A percentile compares a stretch with the other conserved stretches of the same genome.
These are phyloP conservation scores for Termitomyces sp. DNA, from an alignment of 768 basidiomycete species.

Conservation along the genomic window DNA sequence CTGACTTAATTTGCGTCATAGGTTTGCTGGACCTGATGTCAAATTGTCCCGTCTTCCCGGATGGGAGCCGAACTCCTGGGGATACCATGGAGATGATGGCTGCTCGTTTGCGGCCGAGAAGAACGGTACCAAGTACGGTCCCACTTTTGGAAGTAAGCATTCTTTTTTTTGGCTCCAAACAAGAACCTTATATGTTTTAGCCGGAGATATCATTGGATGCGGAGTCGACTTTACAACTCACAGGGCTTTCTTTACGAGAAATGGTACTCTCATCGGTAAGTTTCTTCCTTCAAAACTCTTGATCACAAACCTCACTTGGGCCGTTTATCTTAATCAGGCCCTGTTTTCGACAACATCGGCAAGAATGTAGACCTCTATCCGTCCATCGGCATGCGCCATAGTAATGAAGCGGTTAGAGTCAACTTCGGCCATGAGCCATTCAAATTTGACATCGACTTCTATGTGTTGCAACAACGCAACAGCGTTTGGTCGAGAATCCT, in stretches of 20 bases:
- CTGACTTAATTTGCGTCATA: constrained; percentile 26
- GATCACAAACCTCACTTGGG: not conserved
- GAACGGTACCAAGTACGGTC: constrained; percentile 71
- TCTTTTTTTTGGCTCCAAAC: constrained; percentile 1
- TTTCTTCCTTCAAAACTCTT: not conserved
- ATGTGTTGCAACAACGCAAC: constrained; percentile 72
- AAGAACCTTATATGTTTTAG: constrained; percentile 36
- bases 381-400: constrained; percentile 83
- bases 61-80: constrained; percentile 86
- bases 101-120: constrained; percentile 72
- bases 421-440: constrained; percentile 91
- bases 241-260: constrained; percentile 87
- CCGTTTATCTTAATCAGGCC: constrained; percentile 39
- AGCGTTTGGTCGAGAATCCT: constrained; percentile 68
- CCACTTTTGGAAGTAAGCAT: constrained; percentile 74
- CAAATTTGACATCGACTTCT: constrained; percentile 86
- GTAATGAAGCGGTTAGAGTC: constrained; percentile 72
- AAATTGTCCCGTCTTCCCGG: constrained; percentile 78
- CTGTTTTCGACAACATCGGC: constrained; percentile 72
- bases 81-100: constrained; percentile 92
- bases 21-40: constrained; percentile 66
- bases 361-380: constrained; percentile 73
- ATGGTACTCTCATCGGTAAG: constrained; percentile 69
- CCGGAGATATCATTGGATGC: constrained; percentile 87
- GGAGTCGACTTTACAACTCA: constrained; percentile 87